Base-by-base conservation (phyloP, 768 basidiomycete species). In the Megacollybia marginata region DNA sequence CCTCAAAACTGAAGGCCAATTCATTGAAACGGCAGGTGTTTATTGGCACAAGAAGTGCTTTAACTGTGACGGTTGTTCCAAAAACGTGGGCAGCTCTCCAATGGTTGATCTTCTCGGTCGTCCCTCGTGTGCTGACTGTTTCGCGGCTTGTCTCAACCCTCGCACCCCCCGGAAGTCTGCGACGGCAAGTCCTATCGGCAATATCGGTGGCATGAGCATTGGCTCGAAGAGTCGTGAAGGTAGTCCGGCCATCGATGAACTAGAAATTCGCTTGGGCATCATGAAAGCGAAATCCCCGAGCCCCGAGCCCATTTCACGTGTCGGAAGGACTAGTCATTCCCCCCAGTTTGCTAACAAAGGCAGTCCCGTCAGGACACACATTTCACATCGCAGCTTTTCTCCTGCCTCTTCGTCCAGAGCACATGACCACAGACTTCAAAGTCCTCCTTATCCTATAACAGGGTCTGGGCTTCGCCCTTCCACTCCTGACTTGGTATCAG, bases 21-120 rank as follows among this genome's bases (percentile, higher is more conserved):
- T 85, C 54, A 72, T 92, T 40, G 82, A 90, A 60, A 80, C 79
- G 5, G 75, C 76, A 5, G 80, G 78, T 40, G 75, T 75, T 42
- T 78, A 82, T 55, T 92, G 90, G 89, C 90, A 92, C 59, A 88
- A 84, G 63, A 73, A 69, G 43, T 92, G 90, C 62, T 92, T 91
- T 66, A 72, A 71, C 54, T 92, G 90, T 59, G 71, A 75, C 13
- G 81, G 79, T 5, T 92, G 90, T 60, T 73, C 69, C 62, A 85
- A 79, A 66, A 76, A 82, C 53, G 82, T 92, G 32, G 83, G 87
- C 8, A 76, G 84, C 54, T 67, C 68, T 2, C 90, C 90, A 0
- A 82, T 89, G 79, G 84, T 92, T 32, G 90, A 92, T 62, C 67
- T 92, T n/a, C 67, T 88, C 11, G 90, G 90, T 4, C 75, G 78